phyloP scores from a whole-genome alignment of 345 rosid genomes.

The Eucalyptus polyanthemos region DNA sequence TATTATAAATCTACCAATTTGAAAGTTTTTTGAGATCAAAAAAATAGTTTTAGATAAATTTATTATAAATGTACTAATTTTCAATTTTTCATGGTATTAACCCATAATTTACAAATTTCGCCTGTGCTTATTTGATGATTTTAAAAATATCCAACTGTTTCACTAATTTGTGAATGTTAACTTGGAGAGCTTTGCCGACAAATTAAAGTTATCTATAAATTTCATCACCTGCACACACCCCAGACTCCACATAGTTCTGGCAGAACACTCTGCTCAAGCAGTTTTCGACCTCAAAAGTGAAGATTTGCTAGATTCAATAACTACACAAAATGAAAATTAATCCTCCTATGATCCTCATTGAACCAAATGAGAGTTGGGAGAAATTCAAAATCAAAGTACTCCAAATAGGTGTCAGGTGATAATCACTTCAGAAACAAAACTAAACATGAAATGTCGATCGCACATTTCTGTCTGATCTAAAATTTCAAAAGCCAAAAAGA shows the following conservation, averaged over 20 bases:
- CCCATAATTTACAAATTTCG: too few relatives aligned
- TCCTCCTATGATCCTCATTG: not conserved
- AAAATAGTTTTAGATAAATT: too few relatives aligned
- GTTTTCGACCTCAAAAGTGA: not conserved
- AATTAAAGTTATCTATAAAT: not conserved
- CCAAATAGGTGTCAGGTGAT: not conserved
- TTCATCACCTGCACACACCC: not conserved
- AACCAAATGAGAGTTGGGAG: not conserved
- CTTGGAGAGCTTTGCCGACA: not conserved
- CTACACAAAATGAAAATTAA: not conserved
- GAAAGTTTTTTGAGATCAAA: rapidly evolving
- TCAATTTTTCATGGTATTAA: too few relatives aligned
- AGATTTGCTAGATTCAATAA: not conserved
- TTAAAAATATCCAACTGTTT: not conserved
- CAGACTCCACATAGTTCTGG: not conserved
- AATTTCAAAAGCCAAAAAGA: not conserved
- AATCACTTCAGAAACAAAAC: not conserved
- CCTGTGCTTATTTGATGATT: not conserved
- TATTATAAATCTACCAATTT: too few relatives aligned
- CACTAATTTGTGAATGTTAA: not conserved
- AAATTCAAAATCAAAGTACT: not conserved
- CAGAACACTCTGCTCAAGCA: not conserved
- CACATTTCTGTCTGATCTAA: not conserved
- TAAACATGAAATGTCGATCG: not conserved
- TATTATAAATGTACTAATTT: too few relatives aligned